phyloP scores from a whole-genome alignment of 2,329 filamentous ascomycete species.

The Diplodia sapinea region DNA sequence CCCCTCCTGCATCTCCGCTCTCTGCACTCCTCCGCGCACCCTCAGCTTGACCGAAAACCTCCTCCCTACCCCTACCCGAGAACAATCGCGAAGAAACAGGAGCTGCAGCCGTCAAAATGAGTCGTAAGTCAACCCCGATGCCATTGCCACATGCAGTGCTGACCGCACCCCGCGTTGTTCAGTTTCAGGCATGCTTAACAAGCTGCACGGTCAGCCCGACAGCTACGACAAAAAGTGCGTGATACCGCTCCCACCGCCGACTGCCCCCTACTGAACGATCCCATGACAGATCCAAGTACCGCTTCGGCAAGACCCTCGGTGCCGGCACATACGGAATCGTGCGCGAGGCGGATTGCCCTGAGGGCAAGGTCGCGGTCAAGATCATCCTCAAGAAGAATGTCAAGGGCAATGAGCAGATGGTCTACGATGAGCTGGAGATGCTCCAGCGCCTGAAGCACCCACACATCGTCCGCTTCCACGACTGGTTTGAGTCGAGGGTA shows the following conservation, averaged over 20 bases:
- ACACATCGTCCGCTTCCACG: constrained; percentile 95
- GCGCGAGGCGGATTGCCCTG: constrained; percentile 84
- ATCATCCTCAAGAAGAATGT: constrained; percentile 99
- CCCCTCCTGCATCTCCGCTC: constrained; percentile 42
- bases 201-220: constrained; percentile 93
- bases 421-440: constrained; percentile 95
- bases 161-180: constrained; percentile 35
- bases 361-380: constrained; percentile 92
- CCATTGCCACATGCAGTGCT: constrained; percentile 20
- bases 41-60: constrained; percentile 39
- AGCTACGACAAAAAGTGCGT: constrained; percentile 97
- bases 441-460: constrained; percentile 88
- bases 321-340: constrained; percentile 99
- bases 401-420: constrained; percentile 97
- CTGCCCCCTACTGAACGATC: constrained; percentile 34
- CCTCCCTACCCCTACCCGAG: constrained; percentile 38
- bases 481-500: constrained; percentile 99
- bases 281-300: constrained; percentile 74
- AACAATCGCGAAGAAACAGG: constrained; percentile 19
- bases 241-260: constrained; percentile 19
- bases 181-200: constrained; percentile 92
- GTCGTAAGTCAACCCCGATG: constrained; percentile 38
- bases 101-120: constrained; percentile 41
- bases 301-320: constrained; percentile 89
- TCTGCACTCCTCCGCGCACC: constrained; percentile 38